These are phyloP conservation scores for Tricholoma bakamatsutake DNA, from an alignment of 768 basidiomycete species.

Conservation along the genomic window DNA sequence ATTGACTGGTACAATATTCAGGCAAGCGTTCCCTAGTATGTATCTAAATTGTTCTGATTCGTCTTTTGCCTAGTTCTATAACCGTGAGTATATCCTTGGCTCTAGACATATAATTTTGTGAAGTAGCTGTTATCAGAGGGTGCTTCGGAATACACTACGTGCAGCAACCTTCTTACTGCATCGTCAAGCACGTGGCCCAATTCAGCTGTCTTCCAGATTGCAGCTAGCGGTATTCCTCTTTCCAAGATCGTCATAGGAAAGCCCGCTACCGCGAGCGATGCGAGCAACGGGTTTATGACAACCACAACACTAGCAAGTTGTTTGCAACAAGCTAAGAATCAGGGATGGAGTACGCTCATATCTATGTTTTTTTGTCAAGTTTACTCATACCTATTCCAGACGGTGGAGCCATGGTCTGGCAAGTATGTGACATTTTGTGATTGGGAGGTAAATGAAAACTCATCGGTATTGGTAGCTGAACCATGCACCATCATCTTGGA, in stretches of 20 bases:
- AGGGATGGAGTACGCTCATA: conserved; percentile 61
- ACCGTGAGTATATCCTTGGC: conserved; percentile 27
- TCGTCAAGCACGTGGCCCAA: conserved; percentile 60
- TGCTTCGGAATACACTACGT: conserved; percentile 56
- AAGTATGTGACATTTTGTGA: conserved; percentile 19
- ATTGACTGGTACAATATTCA: conserved; percentile 65
- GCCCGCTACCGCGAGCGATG: conserved; percentile 47
- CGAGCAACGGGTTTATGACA: conserved; percentile 57
- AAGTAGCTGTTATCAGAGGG: conserved; percentile 41
- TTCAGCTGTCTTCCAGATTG: conserved; percentile 55
- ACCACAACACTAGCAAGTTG: conserved; percentile 54
- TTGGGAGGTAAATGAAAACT: not conserved
- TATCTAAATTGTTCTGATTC: conserved; percentile 5
- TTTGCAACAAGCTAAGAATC: conserved; percentile 48
- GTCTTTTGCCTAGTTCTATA: conserved; percentile 31
- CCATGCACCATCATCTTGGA: conserved; percentile 28
- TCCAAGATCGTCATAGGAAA: conserved; percentile 76
- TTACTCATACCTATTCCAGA: conserved; percentile 13
- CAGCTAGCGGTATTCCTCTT: conserved; percentile 47
- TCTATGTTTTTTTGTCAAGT: not conserved
- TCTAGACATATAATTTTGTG: conserved; percentile 1
- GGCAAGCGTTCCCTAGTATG: conserved; percentile 22
- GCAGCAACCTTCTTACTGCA: conserved; percentile 47
- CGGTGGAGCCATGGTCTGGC: conserved; percentile 34
- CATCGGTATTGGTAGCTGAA: conserved; percentile 20